phyloP scores from a whole-genome alignment of 2,329 filamentous ascomycete species.

The Cordyceps farinosa region DNA sequence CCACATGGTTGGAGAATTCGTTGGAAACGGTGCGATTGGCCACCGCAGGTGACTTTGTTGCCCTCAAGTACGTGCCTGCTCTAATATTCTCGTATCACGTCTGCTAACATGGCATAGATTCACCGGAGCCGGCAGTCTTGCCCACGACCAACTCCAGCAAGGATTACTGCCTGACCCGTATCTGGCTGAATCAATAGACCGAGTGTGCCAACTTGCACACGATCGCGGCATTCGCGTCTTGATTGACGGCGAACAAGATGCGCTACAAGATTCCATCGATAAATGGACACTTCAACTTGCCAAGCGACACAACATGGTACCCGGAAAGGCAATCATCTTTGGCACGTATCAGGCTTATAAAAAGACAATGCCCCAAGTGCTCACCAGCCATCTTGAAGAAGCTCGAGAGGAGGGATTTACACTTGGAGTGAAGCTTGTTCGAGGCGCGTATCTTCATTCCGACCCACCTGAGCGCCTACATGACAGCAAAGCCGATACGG shows the following conservation, averaged over 20 bases:
- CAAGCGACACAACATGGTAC: constrained; percentile 38
- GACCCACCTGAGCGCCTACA: constrained; percentile 69
- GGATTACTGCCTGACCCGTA: not conserved
- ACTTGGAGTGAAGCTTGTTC: constrained; percentile 70
- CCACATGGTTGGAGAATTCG: constrained; percentile 3
- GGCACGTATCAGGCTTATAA: constrained; percentile 77
- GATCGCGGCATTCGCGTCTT: constrained; percentile 4
- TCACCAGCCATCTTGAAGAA: constrained; percentile 56
- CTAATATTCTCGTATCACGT: too few relatives aligned
- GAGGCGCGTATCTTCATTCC: constrained; percentile 70
- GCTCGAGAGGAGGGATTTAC: constrained; percentile 60
- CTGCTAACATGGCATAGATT: not conserved
- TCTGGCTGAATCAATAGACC: not conserved
- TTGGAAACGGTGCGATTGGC: constrained; percentile 9
- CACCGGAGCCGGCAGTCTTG: constrained; percentile 6
- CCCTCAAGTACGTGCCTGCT: constrained; percentile 1
- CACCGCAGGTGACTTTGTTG: constrained; percentile 10
- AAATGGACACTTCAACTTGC: constrained; percentile 11
- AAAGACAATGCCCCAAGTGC: constrained; percentile 54
- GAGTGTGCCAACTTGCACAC: constrained; percentile 1
- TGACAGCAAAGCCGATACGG: constrained; percentile 68
- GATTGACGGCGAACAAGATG: constrained; percentile 13
- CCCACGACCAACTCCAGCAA: not conserved
- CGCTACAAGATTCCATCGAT: constrained; percentile 5
- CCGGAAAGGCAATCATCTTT: constrained; percentile 66